Evolutionary conservation across 345 rosid genomes (phyloP).

Genomic region (Eucalyptus polybractea): DNA sequence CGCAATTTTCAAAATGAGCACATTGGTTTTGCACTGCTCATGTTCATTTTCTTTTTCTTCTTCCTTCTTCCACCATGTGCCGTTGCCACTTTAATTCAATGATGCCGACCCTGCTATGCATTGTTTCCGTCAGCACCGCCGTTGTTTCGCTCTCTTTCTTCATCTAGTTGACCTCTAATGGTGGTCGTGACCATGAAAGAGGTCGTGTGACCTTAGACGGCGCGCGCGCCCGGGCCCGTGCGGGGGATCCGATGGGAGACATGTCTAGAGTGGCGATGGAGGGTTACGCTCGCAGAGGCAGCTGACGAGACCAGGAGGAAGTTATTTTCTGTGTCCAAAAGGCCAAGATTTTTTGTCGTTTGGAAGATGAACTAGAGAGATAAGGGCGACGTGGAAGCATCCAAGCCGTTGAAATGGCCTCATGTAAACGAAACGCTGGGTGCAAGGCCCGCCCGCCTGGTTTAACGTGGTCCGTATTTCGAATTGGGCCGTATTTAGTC

Average conservation of each 20-base stretch:
- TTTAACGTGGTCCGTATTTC: not conserved
- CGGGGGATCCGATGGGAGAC: fast-evolving
- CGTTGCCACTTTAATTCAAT: not conserved
- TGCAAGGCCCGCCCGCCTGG: not conserved
- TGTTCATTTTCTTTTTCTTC: not conserved
- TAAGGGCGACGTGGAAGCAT: not conserved
- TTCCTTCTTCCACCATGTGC: not conserved
- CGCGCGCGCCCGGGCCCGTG: fast-evolving
- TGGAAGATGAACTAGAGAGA: not conserved
- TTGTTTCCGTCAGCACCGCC: not conserved
- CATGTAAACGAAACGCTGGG: not conserved
- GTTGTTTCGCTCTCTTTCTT: not conserved
- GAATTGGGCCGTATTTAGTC: not conserved
- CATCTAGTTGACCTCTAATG: not conserved
- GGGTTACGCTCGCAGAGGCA: not conserved
- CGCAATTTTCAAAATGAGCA: not conserved
- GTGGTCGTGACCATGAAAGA: not conserved
- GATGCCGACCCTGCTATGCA: not conserved
- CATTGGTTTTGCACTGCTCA: not conserved
- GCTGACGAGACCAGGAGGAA: not conserved
- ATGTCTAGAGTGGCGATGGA: not conserved
- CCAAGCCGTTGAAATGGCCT: not conserved
- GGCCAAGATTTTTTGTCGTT: not conserved
- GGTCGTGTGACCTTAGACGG: not conserved
- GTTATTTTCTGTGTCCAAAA: not conserved